Evolutionary conservation across 768 basidiomycete genomes (phyloP).

Genomic region (Collybia sordida): DNA sequence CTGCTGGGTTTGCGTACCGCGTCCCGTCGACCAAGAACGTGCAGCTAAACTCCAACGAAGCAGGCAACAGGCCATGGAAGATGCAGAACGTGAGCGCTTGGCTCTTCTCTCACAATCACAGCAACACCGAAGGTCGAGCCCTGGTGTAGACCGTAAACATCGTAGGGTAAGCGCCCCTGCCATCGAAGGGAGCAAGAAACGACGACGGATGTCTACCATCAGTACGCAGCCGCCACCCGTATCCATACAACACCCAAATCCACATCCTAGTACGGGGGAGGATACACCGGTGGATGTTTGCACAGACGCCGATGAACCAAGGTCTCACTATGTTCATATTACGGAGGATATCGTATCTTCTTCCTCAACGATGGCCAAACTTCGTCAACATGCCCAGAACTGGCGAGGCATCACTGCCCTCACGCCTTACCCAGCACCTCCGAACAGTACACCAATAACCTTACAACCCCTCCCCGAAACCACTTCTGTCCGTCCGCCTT

Average conservation of each 20-base stretch:
- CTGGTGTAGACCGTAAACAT: conserved; percentile 30
- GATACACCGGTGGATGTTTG: conserved; percentile 48
- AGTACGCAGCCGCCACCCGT: conserved; percentile 13
- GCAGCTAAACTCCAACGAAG: conserved; percentile 44
- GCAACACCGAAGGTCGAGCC: conserved; percentile 32
- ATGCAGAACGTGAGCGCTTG: conserved; percentile 19
- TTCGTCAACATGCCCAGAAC: conserved; percentile 57
- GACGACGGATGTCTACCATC: conserved; percentile 21
- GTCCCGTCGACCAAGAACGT: conserved; percentile 45
- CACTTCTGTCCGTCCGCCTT: conserved; percentile 47
- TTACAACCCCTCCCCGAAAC: conserved; percentile 18
- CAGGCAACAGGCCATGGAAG: conserved; percentile 18
- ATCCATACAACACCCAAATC: conserved; percentile 12
- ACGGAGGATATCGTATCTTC: conserved; percentile 43
- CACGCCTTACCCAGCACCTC: conserved; percentile 13
- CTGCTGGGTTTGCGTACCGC: conserved; percentile 69
- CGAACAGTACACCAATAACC: conserved; percentile 7
- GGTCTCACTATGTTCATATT: conserved; percentile 47
- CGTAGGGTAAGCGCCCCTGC: conserved; percentile 31
- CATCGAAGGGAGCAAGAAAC: conserved; percentile 36
- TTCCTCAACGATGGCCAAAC: conserved; percentile 42
- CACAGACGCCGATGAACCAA: conserved; percentile 35
- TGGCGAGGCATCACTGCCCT: conserved; percentile 72
- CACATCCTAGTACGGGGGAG: conserved; percentile 23
- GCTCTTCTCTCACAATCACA: conserved; percentile 21